These are phyloP conservation scores for Puccinia polysora DNA, from an alignment of 1,284 basidiomycete species.

Conservation along the genomic window DNA sequence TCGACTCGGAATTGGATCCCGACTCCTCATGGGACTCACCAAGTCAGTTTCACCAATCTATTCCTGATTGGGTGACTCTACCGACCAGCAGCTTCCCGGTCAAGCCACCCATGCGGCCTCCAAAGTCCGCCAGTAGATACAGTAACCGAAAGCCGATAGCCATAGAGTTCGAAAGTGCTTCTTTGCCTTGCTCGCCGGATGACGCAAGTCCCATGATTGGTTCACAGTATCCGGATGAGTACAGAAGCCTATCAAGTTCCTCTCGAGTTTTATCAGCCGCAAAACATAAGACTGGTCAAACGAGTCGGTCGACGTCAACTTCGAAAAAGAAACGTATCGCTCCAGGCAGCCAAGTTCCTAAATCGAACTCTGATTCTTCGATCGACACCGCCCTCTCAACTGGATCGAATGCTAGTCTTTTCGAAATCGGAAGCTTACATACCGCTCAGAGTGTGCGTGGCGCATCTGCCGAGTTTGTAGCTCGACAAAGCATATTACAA, in stretches of 20 bases:
- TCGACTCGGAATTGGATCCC: constrained; percentile 32
- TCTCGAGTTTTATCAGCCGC: background rate
- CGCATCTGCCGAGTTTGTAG: constrained; percentile 29
- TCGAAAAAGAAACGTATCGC: constrained; percentile 11
- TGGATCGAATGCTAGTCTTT: constrained; percentile 31
- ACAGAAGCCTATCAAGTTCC: background rate
- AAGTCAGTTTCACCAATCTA: constrained; percentile 33
- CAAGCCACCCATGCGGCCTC: constrained; percentile 32
- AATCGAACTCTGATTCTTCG: constrained; percentile 26
- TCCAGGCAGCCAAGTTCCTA: constrained; percentile 1
- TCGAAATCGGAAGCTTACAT: constrained; percentile 33
- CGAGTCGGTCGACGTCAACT: background rate
- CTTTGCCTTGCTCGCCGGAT: constrained; percentile 28
- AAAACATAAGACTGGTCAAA: background rate
- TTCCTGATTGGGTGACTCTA: constrained; percentile 27
- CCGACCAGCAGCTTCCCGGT: constrained; percentile 6
- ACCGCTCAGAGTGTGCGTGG: constrained; percentile 39
- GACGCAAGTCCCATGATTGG: constrained; percentile 18
- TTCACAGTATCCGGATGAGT: background rate
- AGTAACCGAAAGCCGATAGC: constrained; percentile 23
- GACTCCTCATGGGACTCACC: constrained; percentile 31
- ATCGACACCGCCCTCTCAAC: constrained; percentile 28
- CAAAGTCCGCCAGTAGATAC: constrained; percentile 37
- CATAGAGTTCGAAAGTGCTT: constrained; percentile 41
- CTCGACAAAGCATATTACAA: constrained; percentile 27